Evolutionary conservation across 2,329 filamentous ascomycete species (phyloP), one percentile per base, ranked within the genome.

Genomic region (Cladophialophora immunda): DNA sequence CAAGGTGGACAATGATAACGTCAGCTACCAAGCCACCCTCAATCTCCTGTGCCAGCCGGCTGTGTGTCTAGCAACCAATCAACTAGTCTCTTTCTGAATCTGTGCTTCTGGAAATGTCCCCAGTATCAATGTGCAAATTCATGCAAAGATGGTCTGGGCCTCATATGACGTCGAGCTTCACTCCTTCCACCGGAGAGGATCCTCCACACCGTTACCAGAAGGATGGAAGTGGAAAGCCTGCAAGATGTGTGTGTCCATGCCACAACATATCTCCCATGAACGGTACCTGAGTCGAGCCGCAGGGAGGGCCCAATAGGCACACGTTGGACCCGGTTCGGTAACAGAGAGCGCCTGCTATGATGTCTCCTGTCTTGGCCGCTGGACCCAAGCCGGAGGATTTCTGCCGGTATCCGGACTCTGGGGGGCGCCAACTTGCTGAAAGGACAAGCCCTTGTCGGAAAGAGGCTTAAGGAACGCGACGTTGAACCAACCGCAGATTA

Each of bases 1-100:
- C 41, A 53, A 47, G 30, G 17, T 36, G 45, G 29, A 29, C 32
- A 9, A 38, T 61, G 58, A 53, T 61, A 61, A 61, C 58, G 58
- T 61, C 58, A 61, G 58, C 58, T 61, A 52, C 45, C 17, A 19
- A 27, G 29, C 17, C 58, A 19, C 2, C 13, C 19, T 52, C 32
- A 8, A 30, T 36, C 32, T 25, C 45, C n/a, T 53, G 17, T 47
- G 58, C 30, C 4, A 54, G 22, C 58, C 19, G 50, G 50, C 30
- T 61, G n/a, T 25, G 19, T 50, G 19, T 22, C 45, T 13, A 22
- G 7, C n/a, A 38, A 47, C 58, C 58, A 53, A 61, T 53, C 47
- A 61, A 19, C 13, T 8, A 27, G 4, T 34, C 15, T 30, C 13
- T 50, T n/a, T 50, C 38, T 30, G 4, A 30, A 15, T 54, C 29